These are phyloP conservation scores for Acacia pycnantha DNA, from an alignment of 331 rosid species.

Conservation along the genomic window DNA sequence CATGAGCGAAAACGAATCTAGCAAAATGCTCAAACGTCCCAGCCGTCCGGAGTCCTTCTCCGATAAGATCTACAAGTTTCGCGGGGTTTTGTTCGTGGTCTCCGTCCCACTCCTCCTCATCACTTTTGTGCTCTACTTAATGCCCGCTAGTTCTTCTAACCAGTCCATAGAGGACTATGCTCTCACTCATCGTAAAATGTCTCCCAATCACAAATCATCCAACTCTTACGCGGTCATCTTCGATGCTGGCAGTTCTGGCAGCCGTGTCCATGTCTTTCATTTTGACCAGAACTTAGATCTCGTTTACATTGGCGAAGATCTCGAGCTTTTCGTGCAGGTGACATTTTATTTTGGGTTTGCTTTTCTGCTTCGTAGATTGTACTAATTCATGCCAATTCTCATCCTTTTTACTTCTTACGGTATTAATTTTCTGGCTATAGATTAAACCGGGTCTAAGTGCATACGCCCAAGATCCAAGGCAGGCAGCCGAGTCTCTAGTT, in stretches of 20 bases:
- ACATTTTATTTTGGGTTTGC: not conserved
- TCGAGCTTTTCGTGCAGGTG: slow-evolving; percentile 85
- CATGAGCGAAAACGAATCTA: slow-evolving; percentile 41
- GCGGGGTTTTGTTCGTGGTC: slow-evolving; percentile 66
- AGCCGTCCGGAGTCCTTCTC: slow-evolving; percentile 62
- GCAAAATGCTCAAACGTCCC: slow-evolving; percentile 88
- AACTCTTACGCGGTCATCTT: slow-evolving; percentile 73
- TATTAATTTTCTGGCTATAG: slow-evolving; percentile 35
- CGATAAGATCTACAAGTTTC: slow-evolving; percentile 75
- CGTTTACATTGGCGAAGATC: slow-evolving; percentile 84
- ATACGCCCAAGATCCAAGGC: slow-evolving; percentile 61
- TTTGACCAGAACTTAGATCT: slow-evolving; percentile 78
- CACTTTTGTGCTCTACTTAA: slow-evolving; percentile 58
- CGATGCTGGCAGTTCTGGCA: slow-evolving; percentile 99
- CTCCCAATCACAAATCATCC: slow-evolving; percentile 44
- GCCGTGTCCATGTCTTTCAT: slow-evolving; percentile 93
- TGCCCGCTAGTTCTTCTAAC: slow-evolving; percentile 50
- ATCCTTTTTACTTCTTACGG: not conserved
- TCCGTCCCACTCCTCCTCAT: slow-evolving; percentile 72
- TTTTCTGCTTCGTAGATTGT: not conserved
- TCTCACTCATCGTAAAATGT: slow-evolving; percentile 52
- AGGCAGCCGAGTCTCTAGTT: slow-evolving; percentile 74
- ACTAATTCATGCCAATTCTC: not conserved
- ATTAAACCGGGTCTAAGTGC: slow-evolving; percentile 78
- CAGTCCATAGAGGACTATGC: slow-evolving; percentile 45